Base-by-base conservation (phyloP, 2,329 filamentous ascomycete genomes). In the Fusarium haematococcum region DNA sequence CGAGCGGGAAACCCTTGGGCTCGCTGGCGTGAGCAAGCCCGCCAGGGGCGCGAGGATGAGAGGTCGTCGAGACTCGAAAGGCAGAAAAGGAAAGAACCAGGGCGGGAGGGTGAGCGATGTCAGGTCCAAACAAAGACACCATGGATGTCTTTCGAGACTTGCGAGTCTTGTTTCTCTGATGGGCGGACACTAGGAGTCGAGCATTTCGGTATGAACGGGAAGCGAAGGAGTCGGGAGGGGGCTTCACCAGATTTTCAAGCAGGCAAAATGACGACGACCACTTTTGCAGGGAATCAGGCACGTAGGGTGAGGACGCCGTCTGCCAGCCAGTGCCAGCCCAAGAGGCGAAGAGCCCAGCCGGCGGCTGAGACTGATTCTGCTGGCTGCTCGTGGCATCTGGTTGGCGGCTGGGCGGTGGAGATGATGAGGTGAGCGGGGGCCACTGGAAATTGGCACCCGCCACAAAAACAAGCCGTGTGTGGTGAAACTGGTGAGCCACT, bases 191-290 rank as follows among this genome's bases (percentile, higher is more conserved):
- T 77, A 77, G 65, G 67, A 70, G 67, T 72, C 48, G 73, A 69
- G 65, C 67, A 71, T 45, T 71, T 77, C 77, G 70, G 69, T 77
- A 72, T 74, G 72, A 76, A 78, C 64, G 75, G 76, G 71, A 65
- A 76, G 72, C 69, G 56, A 77, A 78, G 71, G 73, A 79, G 69
- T 78, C 68, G 74, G 76, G 75, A 75, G 70, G 77, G 73, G 76
- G 68, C 74, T 78, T 78, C 67, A 78, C 75, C 73, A 77, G 70
- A 78, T 78, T 79, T 78, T 79, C 76, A 78, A 78, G 74, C 70
- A 78, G 73, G 77, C 65, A 73, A 71, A 74, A 71, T 76, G 73
- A 77, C 75, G 69, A 75, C 75, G 58, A 50, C 67, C 61, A 74
- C 65, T 54, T 54, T 45, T 30, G 59, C 67, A 74, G 67, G 65